A percentile compares a stretch with the other conserved stretches of the same genome.
phyloP scores from a whole-genome alignment of 805 yeast species.

The Nakazawaea holstii region DNA sequence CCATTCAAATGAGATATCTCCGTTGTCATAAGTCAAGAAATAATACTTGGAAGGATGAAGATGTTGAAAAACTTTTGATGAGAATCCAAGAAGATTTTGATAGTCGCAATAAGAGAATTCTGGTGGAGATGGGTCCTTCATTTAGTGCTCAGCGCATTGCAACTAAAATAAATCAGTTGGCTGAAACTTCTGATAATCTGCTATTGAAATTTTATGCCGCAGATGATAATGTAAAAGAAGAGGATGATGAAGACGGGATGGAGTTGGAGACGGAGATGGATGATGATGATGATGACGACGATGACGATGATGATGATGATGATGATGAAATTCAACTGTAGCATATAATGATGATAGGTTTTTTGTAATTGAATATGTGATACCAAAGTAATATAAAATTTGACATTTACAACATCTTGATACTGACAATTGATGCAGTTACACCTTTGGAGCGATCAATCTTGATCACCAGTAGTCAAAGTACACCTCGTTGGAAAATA shows the following conservation, averaged over 20 bases:
- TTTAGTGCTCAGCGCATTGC: conserved; percentile 25
- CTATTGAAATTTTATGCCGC: conserved; percentile 3
- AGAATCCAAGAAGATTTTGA: conserved; percentile 34
- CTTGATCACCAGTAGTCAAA: too few species aligned
- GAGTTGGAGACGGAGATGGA: conserved; percentile 5
- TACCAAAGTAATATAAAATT: too few species aligned
- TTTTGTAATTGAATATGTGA: neutral
- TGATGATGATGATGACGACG: neutral
- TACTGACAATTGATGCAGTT: too few species aligned
- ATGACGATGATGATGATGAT: conserved; percentile 7
- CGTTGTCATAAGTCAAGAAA: conserved; percentile 31
- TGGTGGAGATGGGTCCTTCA: conserved; percentile 24
- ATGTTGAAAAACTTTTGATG: conserved; percentile 25
- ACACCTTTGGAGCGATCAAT: too few species aligned
- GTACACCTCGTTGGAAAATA: too few species aligned
- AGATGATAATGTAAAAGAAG: neutral
- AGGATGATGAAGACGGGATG: conserved; percentile 5
- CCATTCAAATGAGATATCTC: conserved; percentile 41
- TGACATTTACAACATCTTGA: too few species aligned
- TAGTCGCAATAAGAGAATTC: conserved; percentile 32
- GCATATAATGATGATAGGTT: conserved; percentile 1
- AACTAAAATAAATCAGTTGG: conserved; percentile 23
- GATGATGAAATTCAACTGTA: neutral
- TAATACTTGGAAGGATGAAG: conserved; percentile 28
- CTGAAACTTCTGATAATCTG: neutral